Evolutionary conservation across 1,284 basidiomycete genomes (phyloP).

Genomic region (Ustilago crameri): DNA sequence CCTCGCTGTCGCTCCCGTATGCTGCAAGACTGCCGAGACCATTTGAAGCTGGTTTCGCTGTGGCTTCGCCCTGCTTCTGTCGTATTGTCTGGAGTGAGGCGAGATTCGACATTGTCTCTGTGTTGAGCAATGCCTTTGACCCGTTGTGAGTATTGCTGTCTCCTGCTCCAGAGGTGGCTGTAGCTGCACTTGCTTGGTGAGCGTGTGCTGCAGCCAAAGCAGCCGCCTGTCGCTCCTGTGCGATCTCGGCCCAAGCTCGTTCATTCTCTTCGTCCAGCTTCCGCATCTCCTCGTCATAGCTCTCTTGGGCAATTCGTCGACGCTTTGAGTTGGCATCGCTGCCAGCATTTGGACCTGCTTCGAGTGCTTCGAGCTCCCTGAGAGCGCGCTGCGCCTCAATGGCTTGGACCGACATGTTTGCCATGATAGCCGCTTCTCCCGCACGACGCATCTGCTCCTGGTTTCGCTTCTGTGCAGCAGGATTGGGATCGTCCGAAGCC

Average conservation of each 20-base stretch:
- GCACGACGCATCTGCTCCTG: slow-evolving; percentile 44
- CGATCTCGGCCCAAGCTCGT: slow-evolving; percentile 60
- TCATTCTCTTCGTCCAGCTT: slow-evolving; percentile 63
- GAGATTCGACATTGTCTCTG: slow-evolving; percentile 51
- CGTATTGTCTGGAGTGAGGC: slow-evolving; percentile 24
- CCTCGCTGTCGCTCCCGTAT: slow-evolving; percentile 63
- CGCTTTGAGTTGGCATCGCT: slow-evolving; percentile 49
- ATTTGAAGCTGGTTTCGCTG: slow-evolving; percentile 7
- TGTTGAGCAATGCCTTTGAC: slow-evolving; percentile 30
- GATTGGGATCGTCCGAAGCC: slow-evolving; percentile 65
- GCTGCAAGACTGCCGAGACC: slow-evolving; percentile 57
- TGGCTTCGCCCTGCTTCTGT: neutral
- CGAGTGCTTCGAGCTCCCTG: slow-evolving; percentile 45
- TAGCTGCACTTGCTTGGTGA: neutral
- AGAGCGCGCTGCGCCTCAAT: slow-evolving; percentile 50
- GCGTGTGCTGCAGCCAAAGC: slow-evolving; percentile 18
- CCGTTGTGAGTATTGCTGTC: slow-evolving; percentile 1
- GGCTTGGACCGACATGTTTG: slow-evolving; percentile 51
- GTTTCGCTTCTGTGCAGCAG: slow-evolving; percentile 53
- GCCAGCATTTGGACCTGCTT: slow-evolving; percentile 14
- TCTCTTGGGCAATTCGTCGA: slow-evolving; percentile 34
- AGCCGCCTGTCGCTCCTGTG: slow-evolving; percentile 34
- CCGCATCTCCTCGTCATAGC: slow-evolving; percentile 54
- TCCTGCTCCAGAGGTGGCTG: slow-evolving; percentile 3
- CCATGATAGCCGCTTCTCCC: slow-evolving; percentile 55